Evolutionary conservation across 495 filamentous ascomycete genomes (phyloP).

Genomic region (Astrothelium subdiscretum): DNA sequence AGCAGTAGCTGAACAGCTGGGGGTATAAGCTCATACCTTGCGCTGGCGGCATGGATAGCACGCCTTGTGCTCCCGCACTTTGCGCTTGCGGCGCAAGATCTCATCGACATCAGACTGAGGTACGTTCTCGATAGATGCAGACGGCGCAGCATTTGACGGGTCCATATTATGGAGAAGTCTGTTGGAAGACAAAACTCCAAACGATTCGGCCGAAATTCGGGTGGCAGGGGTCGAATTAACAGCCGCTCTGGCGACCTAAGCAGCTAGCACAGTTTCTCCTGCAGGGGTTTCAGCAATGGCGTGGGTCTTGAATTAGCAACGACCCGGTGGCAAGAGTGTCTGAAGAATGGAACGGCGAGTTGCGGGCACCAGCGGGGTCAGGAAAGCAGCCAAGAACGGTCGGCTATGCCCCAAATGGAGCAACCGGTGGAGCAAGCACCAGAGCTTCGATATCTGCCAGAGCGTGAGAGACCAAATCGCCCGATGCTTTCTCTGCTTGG

Average conservation of each 20-base stretch:
- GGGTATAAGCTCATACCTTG: constrained; percentile 18
- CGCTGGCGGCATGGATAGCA: constrained; percentile 33
- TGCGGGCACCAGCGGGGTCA: too few relatives aligned
- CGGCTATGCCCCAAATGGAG: too few relatives aligned
- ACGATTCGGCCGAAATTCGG: not conserved
- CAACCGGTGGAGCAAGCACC: too few relatives aligned
- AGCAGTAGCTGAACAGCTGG: not conserved
- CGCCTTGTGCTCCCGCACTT: constrained; percentile 31
- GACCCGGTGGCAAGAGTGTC: too few relatives aligned
- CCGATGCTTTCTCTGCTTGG: too few relatives aligned
- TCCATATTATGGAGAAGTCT: not conserved
- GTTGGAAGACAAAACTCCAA: not conserved
- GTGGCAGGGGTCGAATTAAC: not conserved
- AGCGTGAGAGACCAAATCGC: too few relatives aligned
- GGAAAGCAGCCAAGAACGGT: too few relatives aligned
- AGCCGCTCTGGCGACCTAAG: not conserved
- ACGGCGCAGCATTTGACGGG: not conserved
- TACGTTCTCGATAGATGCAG: not conserved
- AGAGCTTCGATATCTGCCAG: too few relatives aligned
- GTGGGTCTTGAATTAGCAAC: too few relatives aligned
- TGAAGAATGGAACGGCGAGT: too few relatives aligned
- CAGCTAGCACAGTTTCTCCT: not conserved
- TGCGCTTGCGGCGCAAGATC: constrained; percentile 30
- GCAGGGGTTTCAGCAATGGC: too few relatives aligned
- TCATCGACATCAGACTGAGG: constrained; percentile 28